Base-by-base conservation (phyloP, 2,329 filamentous ascomycete genomes). In the Dactylellina haptotyla region DNA sequence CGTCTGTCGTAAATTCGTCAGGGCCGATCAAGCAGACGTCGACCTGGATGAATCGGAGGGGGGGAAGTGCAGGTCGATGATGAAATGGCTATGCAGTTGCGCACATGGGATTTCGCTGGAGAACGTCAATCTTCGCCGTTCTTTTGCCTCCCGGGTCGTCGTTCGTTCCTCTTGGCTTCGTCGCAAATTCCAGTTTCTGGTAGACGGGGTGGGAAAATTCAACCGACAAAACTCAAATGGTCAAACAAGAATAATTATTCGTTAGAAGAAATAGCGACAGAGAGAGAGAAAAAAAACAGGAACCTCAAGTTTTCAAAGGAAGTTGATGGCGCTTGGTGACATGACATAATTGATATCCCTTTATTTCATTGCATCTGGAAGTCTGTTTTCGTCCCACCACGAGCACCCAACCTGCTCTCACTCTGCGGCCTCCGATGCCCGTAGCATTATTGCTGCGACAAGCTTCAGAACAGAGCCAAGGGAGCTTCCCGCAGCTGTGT, bases 331-430 rank as follows among this genome's bases (percentile, higher is more conserved):
- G n/a, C n/a, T n/a, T n/a, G n/a, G 32, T 20, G 39, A 37, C 41
- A 61, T 66, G 69, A 73, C 69, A 73, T 73, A 62, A 73, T 46
- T 66, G n/a, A 56, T 41, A 10, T 26, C 16, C 41, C 57, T 58
- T 53, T 51, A 32, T 9, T 25, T 18, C 10, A 25, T 43, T 28
- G 9, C 45, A 53, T 51, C 63, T 48, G 63, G 63, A 43, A 66
- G 26, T 66, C 53, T 59, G 53, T 66, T 66, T 43, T 16, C 34
- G 32, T 67, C 45, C 51, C 51, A 58, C 51, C 41, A 34, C 14
- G 16, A 46, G 56, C 32, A 6, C 6, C 39, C 56, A 46, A n/a
- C n/a, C n/a, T n/a, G n/a, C n/a, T n/a, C n/a, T n/a, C n/a, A n/a
- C n/a, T n/a, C 20, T 39, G 48, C 62, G 61, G 63, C 63, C 53